phyloP scores from a whole-genome alignment of 768 basidiomycete species.

The Rhodotorula taiwanensis region DNA sequence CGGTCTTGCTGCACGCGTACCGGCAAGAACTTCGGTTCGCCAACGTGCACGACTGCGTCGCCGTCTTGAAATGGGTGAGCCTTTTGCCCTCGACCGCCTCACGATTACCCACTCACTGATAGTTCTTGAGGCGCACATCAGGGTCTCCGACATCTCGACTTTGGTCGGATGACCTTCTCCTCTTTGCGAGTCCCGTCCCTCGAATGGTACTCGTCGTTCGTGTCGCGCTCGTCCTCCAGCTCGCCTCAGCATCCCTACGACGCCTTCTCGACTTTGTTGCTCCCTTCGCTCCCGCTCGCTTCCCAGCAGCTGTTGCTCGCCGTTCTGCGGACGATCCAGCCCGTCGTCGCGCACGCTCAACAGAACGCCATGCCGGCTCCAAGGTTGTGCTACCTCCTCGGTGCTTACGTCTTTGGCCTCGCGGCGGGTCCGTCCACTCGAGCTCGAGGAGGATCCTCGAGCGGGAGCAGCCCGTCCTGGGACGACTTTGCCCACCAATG shows the following conservation, averaged over 20 bases:
- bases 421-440: background rate
- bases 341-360: conserved; percentile 17
- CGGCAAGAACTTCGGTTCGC: conserved; percentile 31
- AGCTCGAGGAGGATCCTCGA: no score
- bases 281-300: conserved; percentile 17
- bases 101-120: no score
- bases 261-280: conserved; percentile 14
- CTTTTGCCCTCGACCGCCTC: no score
- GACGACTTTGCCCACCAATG: conserved; percentile 6
- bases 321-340: conserved; percentile 7
- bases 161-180: conserved; percentile 5
- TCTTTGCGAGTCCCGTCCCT: background rate
- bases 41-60: conserved; percentile 26
- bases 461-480: background rate
- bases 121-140: no score
- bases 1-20: conserved; percentile 22
- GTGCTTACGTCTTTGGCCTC: conserved; percentile 20
- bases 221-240: background rate
- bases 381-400: conserved; percentile 13
- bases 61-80: conserved; percentile 34
- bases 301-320: conserved; percentile 11
- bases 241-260: background rate
- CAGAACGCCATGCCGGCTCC: conserved; percentile 27
- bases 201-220: conserved; percentile 17
- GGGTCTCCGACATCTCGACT: conserved; percentile 24